phyloP scores from a whole-genome alignment of 441 rosid genomes.

The Codiaeum variegatum region DNA sequence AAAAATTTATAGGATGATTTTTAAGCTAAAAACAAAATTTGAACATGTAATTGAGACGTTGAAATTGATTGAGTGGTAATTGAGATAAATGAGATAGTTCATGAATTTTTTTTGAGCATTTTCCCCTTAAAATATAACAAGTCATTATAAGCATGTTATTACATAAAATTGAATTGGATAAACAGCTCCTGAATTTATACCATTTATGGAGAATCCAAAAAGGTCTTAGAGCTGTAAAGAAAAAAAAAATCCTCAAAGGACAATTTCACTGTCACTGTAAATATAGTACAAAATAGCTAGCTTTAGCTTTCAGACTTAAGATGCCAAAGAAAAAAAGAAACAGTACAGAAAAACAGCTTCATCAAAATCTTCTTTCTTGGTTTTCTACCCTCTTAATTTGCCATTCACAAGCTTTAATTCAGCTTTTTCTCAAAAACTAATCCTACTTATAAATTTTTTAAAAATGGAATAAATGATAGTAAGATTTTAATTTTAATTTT shows the following conservation, averaged over 20 bases:
- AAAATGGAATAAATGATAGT: no score
- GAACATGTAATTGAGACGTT: no score
- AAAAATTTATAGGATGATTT: no score
- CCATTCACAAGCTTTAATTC: constrained; percentile 4
- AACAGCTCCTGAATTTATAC: constrained; percentile 6
- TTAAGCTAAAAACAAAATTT: no score
- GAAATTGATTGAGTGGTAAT: no score
- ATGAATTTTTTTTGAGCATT: no score
- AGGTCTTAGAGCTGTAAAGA: constrained; percentile 7
- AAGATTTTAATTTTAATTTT: no score
- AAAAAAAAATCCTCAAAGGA: constrained; percentile 13
- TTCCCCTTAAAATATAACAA: no score
- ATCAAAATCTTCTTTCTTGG: constrained; percentile 29
- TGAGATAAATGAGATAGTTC: no score
- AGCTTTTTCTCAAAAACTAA: constrained; percentile 13
- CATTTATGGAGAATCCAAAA: constrained; percentile 23
- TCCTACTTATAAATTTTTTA: no score
- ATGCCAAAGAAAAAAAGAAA: constrained; percentile 26
- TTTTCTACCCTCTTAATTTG: constrained; percentile 25
- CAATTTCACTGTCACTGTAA: constrained; percentile 15
- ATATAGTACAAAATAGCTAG: constrained; percentile 15
- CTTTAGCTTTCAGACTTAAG: constrained; percentile 8
- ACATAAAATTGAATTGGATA: no score
- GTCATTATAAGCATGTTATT: no score
- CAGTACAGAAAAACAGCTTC: constrained; percentile 3